Percentiles rank a stretch among this genome's conserved stretches.
phyloP scores from a whole-genome alignment of 2,329 filamentous ascomycete genomes.

The Apiospora rasikravindrae region DNA sequence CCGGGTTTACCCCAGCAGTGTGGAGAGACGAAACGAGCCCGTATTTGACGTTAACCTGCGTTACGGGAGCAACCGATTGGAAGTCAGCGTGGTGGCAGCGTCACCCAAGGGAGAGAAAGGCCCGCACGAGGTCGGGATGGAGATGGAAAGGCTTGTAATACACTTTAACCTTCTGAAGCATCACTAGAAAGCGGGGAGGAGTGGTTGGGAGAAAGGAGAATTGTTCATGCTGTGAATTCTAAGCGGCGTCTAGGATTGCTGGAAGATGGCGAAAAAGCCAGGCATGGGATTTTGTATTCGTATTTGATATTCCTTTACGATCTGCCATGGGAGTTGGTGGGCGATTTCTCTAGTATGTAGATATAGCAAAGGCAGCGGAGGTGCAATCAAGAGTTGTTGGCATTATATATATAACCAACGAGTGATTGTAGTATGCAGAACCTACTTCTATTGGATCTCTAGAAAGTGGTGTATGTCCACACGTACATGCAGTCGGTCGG shows the following conservation, averaged over 20 bases:
- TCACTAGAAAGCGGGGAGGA: slow-evolving; percentile 1
- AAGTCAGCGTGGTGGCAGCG: slow-evolving; percentile 77
- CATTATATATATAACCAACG: not conserved
- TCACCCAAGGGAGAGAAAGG: slow-evolving; percentile 64
- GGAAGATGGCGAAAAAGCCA: slow-evolving; percentile 7
- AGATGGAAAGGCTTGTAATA: slow-evolving; percentile 79
- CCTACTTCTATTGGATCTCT: too few relatives aligned
- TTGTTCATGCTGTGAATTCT: not conserved
- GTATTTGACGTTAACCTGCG: slow-evolving; percentile 76
- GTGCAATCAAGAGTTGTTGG: not conserved
- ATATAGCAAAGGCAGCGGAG: slow-evolving; percentile 4
- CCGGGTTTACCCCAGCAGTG: slow-evolving; percentile 55
- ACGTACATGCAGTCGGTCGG: too few relatives aligned
- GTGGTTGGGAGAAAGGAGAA: not conserved
- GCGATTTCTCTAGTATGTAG: not conserved
- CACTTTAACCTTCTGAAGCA: slow-evolving; percentile 67
- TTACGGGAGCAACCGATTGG: slow-evolving; percentile 77
- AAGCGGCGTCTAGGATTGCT: not conserved
- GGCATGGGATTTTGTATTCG: slow-evolving; percentile 1
- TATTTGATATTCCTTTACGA: not conserved
- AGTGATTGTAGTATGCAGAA: too few relatives aligned
- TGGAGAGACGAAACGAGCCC: slow-evolving; percentile 66
- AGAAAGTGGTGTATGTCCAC: too few relatives aligned
- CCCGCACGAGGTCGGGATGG: slow-evolving; percentile 65
- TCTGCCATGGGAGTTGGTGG: slow-evolving; percentile 8